Conservation (phyloP, 2,329 filamentous ascomycete species). For the Colletotrichum neosansevieriae region DNA sequence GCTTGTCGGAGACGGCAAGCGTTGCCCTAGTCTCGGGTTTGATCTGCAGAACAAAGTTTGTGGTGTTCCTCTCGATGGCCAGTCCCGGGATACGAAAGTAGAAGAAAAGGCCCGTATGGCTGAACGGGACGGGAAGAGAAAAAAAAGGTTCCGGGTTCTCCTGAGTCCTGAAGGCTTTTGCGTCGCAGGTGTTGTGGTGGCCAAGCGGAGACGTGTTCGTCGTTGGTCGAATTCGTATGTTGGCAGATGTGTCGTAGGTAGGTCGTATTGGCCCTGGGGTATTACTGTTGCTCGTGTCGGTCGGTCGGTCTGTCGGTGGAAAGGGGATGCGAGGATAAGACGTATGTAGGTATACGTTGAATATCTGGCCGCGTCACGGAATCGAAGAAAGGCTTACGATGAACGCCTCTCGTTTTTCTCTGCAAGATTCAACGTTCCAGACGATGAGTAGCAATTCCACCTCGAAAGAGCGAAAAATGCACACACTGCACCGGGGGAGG, state of each 20-base stretch:
- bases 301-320: constrained; percentile 16
- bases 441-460: constrained; percentile 42
- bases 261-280: constrained; percentile 36
- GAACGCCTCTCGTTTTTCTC: constrained; percentile 35
- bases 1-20: too few relatives aligned
- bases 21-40: constrained; percentile 39
- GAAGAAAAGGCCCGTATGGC: constrained; percentile 45
- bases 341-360: constrained; percentile 11
- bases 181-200: constrained; percentile 52
- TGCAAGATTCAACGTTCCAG: constrained; percentile 42
- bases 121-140: constrained; percentile 12
- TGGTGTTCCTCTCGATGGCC: constrained; percentile 35
- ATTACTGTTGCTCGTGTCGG: constrained; percentile 38
- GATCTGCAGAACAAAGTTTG: constrained; percentile 46
- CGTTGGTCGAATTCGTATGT: constrained; percentile 24
- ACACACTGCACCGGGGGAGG: constrained; percentile 34
- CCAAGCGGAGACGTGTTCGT: constrained; percentile 18
- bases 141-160: constrained; percentile 41
- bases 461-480: constrained; percentile 41
- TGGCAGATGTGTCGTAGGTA: constrained; percentile 29
- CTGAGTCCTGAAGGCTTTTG: constrained; percentile 48
- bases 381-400: constrained; percentile 38
- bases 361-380: constrained; percentile 34
- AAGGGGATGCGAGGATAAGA: constrained; percentile 10
- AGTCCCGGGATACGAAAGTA: constrained; percentile 15